phyloP scores from a whole-genome alignment of 345 rosid genomes.

The Psidium guajava region DNA sequence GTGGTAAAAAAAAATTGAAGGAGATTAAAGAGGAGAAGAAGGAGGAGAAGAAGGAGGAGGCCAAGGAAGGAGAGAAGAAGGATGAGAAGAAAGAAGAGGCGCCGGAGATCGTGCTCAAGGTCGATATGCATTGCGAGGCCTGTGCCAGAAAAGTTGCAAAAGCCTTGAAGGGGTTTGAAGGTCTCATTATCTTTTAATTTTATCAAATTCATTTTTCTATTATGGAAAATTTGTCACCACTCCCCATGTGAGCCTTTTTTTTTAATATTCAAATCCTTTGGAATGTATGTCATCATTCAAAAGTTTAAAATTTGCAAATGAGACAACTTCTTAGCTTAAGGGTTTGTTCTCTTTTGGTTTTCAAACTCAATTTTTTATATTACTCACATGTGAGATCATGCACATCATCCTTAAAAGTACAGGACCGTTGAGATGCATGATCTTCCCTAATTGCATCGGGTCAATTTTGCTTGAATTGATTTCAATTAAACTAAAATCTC shows the following conservation, averaged over 20 bases:
- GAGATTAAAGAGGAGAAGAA: background rate
- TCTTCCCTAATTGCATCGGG: background rate
- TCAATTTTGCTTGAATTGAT: background rate
- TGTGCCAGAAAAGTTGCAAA: constrained; percentile 62
- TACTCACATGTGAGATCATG: background rate
- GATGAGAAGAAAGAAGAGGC: constrained; percentile 23
- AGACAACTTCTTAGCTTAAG: background rate
- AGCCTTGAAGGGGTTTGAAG: constrained; percentile 58
- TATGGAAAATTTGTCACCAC: background rate
- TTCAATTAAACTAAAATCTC: background rate
- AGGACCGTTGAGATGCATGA: background rate
- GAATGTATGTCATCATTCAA: background rate
- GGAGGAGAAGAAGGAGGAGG: constrained; percentile 4
- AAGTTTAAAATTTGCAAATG: background rate
- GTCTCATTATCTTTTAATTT: constrained; percentile 3
- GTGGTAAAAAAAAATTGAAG: background rate
- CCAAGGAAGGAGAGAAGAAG: constrained; percentile 11
- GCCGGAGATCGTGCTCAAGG: constrained; percentile 57
- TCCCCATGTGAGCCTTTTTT: background rate
- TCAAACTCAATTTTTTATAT: background rate
- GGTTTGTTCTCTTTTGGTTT: background rate
- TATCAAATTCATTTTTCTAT: background rate
- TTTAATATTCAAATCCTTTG: background rate
- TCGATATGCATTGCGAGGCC: constrained; percentile 78
- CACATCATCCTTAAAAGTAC: background rate